A percentile compares a stretch with the other conserved stretches of the same genome.
These are phyloP conservation scores for Petrea volubilis DNA, from an alignment of 257 asterid genomes.

Conservation along the genomic window DNA sequence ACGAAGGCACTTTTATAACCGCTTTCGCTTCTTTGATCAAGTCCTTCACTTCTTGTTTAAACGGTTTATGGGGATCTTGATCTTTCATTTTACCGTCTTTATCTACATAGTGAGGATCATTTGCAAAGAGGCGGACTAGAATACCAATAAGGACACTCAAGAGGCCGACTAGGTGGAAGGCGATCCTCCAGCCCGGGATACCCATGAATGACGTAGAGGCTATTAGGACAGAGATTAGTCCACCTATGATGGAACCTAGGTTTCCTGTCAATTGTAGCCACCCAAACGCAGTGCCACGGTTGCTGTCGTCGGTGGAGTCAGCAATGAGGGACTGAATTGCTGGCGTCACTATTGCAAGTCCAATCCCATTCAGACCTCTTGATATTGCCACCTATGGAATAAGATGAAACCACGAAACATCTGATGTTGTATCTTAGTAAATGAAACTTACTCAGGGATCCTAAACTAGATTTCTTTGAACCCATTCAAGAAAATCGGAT, in stretches of 20 bases:
- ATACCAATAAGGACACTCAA: slow-evolving; percentile 67
- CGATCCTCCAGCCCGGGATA: slow-evolving; percentile 86
- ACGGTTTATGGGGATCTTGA: slow-evolving; percentile 38
- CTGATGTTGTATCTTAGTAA: slow-evolving; percentile 1
- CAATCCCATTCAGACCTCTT: slow-evolving; percentile 86
- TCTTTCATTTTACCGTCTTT: slow-evolving; percentile 37
- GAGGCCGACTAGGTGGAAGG: slow-evolving; percentile 72
- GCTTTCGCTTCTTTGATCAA: slow-evolving; percentile 68
- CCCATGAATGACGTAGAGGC: slow-evolving; percentile 76
- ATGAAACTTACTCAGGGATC: slow-evolving; percentile 17
- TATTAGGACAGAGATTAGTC: slow-evolving; percentile 54
- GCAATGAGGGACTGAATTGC: slow-evolving; percentile 89
- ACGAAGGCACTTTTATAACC: slow-evolving; percentile 60
- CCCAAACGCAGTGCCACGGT: slow-evolving; percentile 92
- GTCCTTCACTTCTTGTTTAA: slow-evolving; percentile 47
- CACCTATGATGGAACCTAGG: slow-evolving; percentile 78
- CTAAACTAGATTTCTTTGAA: background rate
- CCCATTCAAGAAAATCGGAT: background rate
- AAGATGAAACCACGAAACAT: slow-evolving; percentile 15
- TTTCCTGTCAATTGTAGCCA: slow-evolving; percentile 73
- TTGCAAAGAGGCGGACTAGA: slow-evolving; percentile 62
- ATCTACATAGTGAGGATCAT: slow-evolving; percentile 60
- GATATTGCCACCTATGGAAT: slow-evolving; percentile 74
- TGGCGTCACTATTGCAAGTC: slow-evolving; percentile 87
- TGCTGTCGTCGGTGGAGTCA: slow-evolving; percentile 74